phyloP scores from a whole-genome alignment of 1,284 basidiomycete genomes.

The Heliocybe sulcata region DNA sequence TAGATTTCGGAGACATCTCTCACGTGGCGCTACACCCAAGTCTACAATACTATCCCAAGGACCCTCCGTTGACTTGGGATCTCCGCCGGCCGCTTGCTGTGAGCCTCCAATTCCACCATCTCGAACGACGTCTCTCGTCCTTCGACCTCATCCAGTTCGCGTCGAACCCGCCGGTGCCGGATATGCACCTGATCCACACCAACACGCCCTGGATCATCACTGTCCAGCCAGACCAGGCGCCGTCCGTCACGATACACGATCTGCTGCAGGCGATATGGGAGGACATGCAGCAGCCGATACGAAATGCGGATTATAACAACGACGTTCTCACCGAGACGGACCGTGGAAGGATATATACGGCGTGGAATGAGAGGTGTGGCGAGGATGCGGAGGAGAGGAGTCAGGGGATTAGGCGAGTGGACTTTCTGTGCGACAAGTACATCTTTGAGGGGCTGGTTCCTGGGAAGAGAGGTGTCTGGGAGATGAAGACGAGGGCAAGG shows the following conservation, averaged over 20 bases:
- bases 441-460: conserved; percentile 21
- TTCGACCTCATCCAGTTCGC: background rate
- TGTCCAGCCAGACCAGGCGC: background rate
- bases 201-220: background rate
- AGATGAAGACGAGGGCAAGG: conserved; percentile 16
- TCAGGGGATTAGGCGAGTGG: conserved; percentile 20
- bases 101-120: background rate
- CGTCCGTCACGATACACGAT: background rate
- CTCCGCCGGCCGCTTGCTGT: background rate
- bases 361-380: conserved; percentile 17
- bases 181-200: background rate
- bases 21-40: background rate
- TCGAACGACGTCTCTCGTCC: background rate
- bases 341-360: conserved; percentile 16
- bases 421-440: conserved; percentile 23
- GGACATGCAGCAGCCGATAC: conserved; percentile 19
- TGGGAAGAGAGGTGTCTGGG: conserved; percentile 22
- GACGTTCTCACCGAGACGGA: conserved; percentile 20
- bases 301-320: conserved; percentile 21
- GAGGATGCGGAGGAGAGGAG: conserved; percentile 14
- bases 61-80: background rate
- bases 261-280: background rate
- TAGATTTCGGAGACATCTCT: background rate
- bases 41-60: background rate
- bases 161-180: background rate